These are phyloP conservation scores for Linum usitatissimum DNA, from an alignment of 345 rosid species.

Conservation along the genomic window DNA sequence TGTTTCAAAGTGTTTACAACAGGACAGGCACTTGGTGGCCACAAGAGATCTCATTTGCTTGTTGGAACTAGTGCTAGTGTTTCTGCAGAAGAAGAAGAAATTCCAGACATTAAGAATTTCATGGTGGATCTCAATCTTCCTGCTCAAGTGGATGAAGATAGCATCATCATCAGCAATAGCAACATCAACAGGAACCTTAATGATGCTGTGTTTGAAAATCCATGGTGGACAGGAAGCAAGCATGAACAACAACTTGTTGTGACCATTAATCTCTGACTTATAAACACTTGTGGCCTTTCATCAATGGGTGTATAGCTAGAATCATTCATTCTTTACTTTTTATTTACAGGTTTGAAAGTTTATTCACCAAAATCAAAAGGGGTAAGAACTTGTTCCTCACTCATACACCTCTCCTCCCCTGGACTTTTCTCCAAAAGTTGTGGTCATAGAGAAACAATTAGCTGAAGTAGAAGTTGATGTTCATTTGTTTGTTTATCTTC, in stretches of 20 bases:
- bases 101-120: constrained; percentile 23
- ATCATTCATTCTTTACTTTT: constrained; percentile 33
- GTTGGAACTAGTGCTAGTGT: constrained; percentile 9
- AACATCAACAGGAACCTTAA: not conserved
- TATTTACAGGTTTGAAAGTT: constrained; percentile 12
- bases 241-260: constrained; percentile 29
- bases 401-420: too few species aligned
- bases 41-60: constrained; percentile 58
- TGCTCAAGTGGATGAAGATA: constrained; percentile 42
- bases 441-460: too few species aligned
- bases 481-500: too few species aligned
- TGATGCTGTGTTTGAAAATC: constrained; percentile 28
- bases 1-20: constrained; percentile 53
- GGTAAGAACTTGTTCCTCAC: too few species aligned
- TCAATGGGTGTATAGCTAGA: constrained; percentile 28
- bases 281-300: too few species aligned
- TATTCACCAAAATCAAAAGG: too few species aligned
- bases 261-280: constrained; percentile 33
- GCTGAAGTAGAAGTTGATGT: too few species aligned
- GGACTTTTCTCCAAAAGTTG: too few species aligned
- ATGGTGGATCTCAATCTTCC: constrained; percentile 52
- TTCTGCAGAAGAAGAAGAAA: constrained; percentile 8
- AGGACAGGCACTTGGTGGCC: constrained; percentile 89
- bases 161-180: not conserved
- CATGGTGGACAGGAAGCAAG: constrained; percentile 48